A percentile compares a stretch with the other conserved stretches of the same genome.
These are phyloP conservation scores for Penicillium simplicissimum DNA, from an alignment of 495 filamentous ascomycete genomes.

Conservation along the genomic window DNA sequence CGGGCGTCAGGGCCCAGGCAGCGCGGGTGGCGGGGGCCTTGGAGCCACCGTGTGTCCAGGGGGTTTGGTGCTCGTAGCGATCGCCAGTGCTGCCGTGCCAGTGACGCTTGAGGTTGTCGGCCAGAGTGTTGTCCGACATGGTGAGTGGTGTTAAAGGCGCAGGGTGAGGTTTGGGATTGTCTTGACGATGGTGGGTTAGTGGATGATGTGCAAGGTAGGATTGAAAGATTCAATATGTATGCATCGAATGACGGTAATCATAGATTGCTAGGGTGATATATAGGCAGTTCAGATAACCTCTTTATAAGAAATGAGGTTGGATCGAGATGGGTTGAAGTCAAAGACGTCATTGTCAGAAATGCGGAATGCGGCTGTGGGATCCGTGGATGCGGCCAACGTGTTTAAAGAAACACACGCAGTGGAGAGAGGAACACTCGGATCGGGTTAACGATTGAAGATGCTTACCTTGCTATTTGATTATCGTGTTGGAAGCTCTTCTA, in stretches of 20 bases:
- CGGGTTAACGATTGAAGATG: not conserved
- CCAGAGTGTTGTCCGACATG: conserved; percentile 27
- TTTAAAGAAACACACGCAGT: not conserved
- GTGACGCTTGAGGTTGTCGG: conserved; percentile 32
- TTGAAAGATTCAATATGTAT: not conserved
- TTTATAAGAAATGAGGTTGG: conserved; percentile 4
- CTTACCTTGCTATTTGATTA: not conserved
- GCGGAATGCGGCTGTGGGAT: conserved; percentile 1
- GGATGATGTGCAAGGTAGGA: not conserved
- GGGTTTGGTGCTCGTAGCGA: conserved; percentile 46
- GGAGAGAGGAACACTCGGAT: not conserved
- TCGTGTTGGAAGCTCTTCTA: not conserved
- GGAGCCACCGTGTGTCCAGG: conserved; percentile 44
- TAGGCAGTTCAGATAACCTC: not conserved
- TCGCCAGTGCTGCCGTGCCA: conserved; percentile 45
- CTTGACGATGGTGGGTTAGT: conserved; percentile 1
- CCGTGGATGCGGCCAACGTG: not conserved
- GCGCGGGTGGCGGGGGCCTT: conserved; percentile 28
- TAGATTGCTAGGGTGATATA: not conserved
- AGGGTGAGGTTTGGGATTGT: not conserved
- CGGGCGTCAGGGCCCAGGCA: conserved; percentile 27
- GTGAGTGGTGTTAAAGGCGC: conserved; percentile 8
- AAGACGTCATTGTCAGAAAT: conserved; percentile 24
- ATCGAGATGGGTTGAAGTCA: conserved; percentile 17
- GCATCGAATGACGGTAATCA: not conserved